Evolutionary conservation across 2,329 filamentous ascomycete genomes (phyloP).

Genomic region (Clarireedia monteithiana): DNA sequence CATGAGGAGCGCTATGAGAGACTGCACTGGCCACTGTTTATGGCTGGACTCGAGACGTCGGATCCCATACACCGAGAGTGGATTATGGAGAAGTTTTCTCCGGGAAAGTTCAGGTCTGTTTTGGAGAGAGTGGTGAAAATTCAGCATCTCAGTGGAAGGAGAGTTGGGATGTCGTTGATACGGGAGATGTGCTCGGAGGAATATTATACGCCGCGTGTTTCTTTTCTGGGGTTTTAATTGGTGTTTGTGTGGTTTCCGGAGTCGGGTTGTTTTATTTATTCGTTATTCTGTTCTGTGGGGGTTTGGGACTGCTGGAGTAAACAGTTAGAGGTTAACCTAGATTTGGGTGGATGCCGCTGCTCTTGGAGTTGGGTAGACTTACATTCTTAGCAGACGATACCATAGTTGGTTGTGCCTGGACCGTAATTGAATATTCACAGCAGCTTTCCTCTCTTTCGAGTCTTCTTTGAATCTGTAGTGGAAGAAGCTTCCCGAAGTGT

Average conservation of each 20-base stretch:
- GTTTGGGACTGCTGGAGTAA: no score
- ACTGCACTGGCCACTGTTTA: slow-evolving; percentile 11
- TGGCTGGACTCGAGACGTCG: slow-evolving; percentile 11
- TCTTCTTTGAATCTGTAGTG: no score
- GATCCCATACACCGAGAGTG: slow-evolving; percentile 10
- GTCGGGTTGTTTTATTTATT: not conserved
- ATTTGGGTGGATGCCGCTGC: no score
- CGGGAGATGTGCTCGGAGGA: slow-evolving; percentile 5
- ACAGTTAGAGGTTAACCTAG: no score
- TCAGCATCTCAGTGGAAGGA: not conserved
- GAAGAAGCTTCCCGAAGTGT: no score
- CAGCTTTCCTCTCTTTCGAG: no score
- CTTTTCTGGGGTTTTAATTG: slow-evolving; percentile 2
- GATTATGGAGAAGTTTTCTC: not conserved
- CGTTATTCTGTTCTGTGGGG: not conserved
- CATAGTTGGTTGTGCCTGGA: no score
- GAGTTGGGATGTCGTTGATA: not conserved
- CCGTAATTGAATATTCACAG: no score
- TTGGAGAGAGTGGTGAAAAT: slow-evolving; percentile 4
- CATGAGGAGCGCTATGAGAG: slow-evolving; percentile 8
- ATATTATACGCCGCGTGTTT: slow-evolving; percentile 1
- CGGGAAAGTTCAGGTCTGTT: not conserved
- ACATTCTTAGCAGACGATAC: no score
- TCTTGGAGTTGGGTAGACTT: no score
- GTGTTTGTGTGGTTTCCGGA: not conserved